Conservation (phyloP, 768 basidiomycete genomes). For the Tulasnella sp. region DNA sequence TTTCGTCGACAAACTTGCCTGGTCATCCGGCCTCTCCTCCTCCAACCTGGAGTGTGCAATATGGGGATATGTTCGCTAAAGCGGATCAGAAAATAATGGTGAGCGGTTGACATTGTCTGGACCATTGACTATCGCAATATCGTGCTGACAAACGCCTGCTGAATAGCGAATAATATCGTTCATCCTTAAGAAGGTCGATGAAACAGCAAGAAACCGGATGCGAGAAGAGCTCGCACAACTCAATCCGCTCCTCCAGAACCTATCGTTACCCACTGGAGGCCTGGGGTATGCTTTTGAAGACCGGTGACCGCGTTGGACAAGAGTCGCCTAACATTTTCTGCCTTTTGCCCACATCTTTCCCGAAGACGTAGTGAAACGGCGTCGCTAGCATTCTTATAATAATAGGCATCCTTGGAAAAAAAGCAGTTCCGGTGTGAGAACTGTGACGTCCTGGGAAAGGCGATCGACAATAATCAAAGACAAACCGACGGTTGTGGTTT, state of each 20-base stretch:
- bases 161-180: constrained; percentile 69
- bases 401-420: neutral
- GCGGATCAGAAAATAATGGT: constrained; percentile 82
- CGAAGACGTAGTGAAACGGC: neutral
- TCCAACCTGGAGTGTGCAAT: constrained; percentile 16
- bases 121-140: too few relatives aligned
- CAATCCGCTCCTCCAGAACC: constrained; percentile 62
- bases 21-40: constrained; percentile 12
- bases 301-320: neutral
- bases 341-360: neutral
- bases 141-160: neutral
- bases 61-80: constrained; percentile 62
- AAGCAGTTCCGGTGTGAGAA: neutral
- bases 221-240: constrained; percentile 73
- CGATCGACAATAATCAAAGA: neutral
- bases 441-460: neutral
- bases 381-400: neutral
- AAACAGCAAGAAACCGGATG: constrained; percentile 67
- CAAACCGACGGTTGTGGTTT: neutral
- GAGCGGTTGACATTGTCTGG: constrained; percentile 17
- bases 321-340: neutral
- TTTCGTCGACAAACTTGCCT: neutral
- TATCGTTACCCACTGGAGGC: constrained; percentile 17
- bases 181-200: constrained; percentile 75
- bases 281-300: constrained; percentile 17